Percentiles rank a stretch among this genome's conserved stretches.
Evolutionary conservation across 306 rosid species (phyloP).

Genomic region (Cucurbita moschata): DNA sequence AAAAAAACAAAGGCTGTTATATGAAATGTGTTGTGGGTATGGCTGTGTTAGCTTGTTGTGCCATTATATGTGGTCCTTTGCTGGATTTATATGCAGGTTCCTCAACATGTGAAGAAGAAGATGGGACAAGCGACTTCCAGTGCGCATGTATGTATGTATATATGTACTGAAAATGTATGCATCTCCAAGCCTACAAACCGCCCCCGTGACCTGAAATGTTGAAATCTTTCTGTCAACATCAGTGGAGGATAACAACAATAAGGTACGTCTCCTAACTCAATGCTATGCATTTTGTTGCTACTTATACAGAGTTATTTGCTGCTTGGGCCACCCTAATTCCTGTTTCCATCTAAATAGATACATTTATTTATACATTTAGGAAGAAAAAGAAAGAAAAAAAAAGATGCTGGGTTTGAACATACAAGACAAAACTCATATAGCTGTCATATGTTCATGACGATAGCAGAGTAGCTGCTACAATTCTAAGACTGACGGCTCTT

Average conservation of each 20-base stretch:
- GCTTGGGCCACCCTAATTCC: background rate
- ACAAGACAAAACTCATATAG: conserved; percentile 26
- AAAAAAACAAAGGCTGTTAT: conserved; percentile 13
- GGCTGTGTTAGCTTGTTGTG: conserved; percentile 7
- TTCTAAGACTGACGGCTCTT: conserved; percentile 15
- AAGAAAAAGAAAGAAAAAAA: background rate
- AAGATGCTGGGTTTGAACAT: conserved; percentile 2
- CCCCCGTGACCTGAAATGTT: conserved; percentile 11
- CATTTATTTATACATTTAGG: background rate
- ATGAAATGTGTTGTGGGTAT: conserved; percentile 15
- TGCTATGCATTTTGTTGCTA: conserved; percentile 13
- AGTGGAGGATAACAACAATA: conserved; percentile 1
- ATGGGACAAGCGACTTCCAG: conserved; percentile 20
- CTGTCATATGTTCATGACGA: conserved; percentile 23
- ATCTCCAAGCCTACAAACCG: background rate
- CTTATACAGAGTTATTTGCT: background rate
- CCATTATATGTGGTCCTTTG: conserved; percentile 8
- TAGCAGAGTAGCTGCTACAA: conserved; percentile 15
- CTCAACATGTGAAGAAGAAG: conserved; percentile 18
- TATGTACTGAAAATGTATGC: background rate
- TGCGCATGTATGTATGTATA: background rate
- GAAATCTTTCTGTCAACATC: conserved; percentile 8
- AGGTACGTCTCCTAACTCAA: background rate
- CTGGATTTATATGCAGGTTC: conserved; percentile 8
- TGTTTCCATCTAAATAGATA: background rate